Percentiles rank a stretch among this genome's conserved stretches.
These are phyloP conservation scores for Tillandsia fasciculata DNA, from an alignment of 176 grass and related monocot species.

Conservation along the genomic window DNA sequence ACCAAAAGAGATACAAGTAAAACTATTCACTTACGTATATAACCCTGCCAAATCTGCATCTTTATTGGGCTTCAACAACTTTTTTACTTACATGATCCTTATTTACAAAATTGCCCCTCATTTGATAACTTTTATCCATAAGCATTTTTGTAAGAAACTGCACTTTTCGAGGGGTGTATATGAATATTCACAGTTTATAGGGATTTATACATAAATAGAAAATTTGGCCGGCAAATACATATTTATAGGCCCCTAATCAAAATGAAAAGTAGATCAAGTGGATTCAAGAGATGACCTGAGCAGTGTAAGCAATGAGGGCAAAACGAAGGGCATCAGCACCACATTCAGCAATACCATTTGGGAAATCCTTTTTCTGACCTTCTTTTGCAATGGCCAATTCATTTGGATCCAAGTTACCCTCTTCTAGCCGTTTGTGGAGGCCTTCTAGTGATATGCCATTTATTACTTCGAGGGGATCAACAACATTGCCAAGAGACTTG, in stretches of 20 bases:
- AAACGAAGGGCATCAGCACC: constrained; percentile 88
- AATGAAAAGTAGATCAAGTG: neutral
- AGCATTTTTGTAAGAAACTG: too few relatives aligned
- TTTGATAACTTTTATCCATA: too few relatives aligned
- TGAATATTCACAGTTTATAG: too few relatives aligned
- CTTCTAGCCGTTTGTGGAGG: constrained; percentile 67
- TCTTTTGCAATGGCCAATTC: constrained; percentile 54
- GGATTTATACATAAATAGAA: too few relatives aligned
- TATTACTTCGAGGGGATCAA: constrained; percentile 88
- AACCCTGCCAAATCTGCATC: too few relatives aligned
- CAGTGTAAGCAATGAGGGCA: constrained; percentile 42
- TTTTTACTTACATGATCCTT: too few relatives aligned
- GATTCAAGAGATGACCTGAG: neutral
- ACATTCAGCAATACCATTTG: constrained; percentile 89
- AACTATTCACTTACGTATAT: too few relatives aligned
- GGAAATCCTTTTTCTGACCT: constrained; percentile 68
- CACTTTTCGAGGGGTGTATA: too few relatives aligned
- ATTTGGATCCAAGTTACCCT: constrained; percentile 73
- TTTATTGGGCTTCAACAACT: too few relatives aligned
- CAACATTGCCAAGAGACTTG: constrained; percentile 73
- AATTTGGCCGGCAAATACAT: too few relatives aligned
- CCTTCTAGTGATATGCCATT: constrained; percentile 59
- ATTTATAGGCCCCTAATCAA: neutral
- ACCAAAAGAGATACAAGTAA: too few relatives aligned
- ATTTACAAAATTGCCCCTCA: too few relatives aligned